These are phyloP conservation scores for Apiospora malaysiana DNA, from an alignment of 2,329 filamentous ascomycete genomes.

Conservation along the genomic window DNA sequence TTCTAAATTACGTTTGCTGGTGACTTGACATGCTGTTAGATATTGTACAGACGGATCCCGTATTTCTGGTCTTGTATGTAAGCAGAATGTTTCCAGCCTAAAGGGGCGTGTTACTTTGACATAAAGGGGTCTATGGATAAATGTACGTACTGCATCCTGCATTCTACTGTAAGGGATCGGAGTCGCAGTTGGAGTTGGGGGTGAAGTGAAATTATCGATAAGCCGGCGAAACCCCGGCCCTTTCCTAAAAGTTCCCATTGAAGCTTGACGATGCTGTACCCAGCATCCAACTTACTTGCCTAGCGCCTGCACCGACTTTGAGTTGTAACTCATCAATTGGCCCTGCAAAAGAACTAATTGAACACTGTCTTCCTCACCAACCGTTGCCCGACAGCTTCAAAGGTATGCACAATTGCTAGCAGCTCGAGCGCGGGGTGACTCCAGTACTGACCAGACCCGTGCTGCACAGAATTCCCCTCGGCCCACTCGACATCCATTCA, in stretches of 20 bases:
- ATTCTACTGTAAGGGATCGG: too few relatives aligned
- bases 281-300: background rate
- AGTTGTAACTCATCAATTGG: background rate
- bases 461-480: background rate
- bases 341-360: background rate
- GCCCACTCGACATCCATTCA: background rate
- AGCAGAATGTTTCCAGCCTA: background rate
- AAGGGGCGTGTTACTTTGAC: too few relatives aligned
- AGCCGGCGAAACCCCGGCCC: constrained; percentile 21
- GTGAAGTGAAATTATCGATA: constrained; percentile 2
- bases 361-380: background rate
- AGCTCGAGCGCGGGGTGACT: background rate
- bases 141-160: background rate
- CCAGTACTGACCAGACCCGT: background rate
- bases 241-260: constrained; percentile 11
- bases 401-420: background rate
- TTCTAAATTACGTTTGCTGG: background rate
- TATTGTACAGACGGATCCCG: background rate
- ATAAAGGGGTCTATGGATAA: background rate
- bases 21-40: background rate
- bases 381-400: background rate
- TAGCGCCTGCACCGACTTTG: background rate
- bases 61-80: background rate
- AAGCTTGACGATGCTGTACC: constrained; percentile 8
- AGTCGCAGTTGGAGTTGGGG: background rate